Evolutionary conservation across 805 yeast species (phyloP).

Genomic region (Metschnikowia continentalis): DNA sequence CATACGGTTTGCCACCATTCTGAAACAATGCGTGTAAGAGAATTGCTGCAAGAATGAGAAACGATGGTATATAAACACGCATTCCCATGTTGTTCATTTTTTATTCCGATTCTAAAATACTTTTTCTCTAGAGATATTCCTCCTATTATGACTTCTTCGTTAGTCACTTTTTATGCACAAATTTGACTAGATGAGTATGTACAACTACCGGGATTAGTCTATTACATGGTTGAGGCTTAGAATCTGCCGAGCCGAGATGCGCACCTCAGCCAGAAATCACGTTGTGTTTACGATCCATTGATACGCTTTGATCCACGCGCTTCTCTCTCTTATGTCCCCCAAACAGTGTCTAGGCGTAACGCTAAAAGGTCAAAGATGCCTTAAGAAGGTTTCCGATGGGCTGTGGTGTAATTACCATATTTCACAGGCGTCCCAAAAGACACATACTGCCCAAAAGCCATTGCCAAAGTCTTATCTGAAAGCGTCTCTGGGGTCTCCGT

Average conservation of each 20-base stretch:
- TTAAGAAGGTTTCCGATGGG: constrained; percentile 11
- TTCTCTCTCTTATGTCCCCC: constrained; percentile 5
- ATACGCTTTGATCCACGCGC: neutral
- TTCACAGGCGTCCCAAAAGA: neutral
- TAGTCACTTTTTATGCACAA: too few species aligned
- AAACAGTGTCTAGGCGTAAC: constrained; percentile 17
- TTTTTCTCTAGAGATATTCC: too few species aligned
- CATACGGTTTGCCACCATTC: neutral
- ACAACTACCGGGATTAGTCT: neutral
- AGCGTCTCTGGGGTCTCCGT: too few species aligned
- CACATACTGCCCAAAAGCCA: too few species aligned
- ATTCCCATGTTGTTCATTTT: neutral
- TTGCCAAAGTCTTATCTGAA: too few species aligned
- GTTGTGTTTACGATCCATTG: too few species aligned
- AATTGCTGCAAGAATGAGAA: constrained; percentile 3
- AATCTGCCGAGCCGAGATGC: neutral
- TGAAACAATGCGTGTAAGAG: constrained; percentile 2
- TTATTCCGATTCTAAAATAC: neutral
- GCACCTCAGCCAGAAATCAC: neutral
- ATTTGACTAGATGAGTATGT: neutral
- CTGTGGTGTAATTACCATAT: constrained; percentile 14
- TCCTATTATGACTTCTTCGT: too few species aligned
- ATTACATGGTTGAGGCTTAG: too few species aligned
- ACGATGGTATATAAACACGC: neutral
- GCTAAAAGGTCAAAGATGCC: constrained; percentile 13